Evolutionary conservation across 2,329 filamentous ascomycete genomes (phyloP).

Genomic region (Metarhizium guizhouense): DNA sequence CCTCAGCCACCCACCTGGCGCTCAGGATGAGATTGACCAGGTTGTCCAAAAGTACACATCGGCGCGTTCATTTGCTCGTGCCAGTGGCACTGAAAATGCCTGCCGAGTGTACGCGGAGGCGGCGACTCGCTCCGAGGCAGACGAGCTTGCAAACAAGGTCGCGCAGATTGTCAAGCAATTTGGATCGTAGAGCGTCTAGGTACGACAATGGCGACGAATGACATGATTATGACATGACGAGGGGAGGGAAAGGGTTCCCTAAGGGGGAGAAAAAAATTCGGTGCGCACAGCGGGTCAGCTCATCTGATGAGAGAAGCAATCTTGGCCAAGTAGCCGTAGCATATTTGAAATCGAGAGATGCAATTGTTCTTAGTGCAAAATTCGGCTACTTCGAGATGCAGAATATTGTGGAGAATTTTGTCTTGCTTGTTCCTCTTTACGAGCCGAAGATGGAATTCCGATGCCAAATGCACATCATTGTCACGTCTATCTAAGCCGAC

Average conservation of each 20-base stretch:
- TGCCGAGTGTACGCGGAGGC: constrained; percentile 95
- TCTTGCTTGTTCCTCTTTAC: no score
- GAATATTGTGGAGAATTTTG: no score
- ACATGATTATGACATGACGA: constrained; percentile 1
- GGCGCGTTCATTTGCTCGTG: constrained; percentile 82
- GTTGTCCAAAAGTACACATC: constrained; percentile 85
- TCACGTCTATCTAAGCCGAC: not conserved
- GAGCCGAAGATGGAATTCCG: not conserved
- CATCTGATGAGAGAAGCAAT: not conserved
- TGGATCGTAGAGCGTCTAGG: constrained; percentile 19
- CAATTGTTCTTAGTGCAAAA: not conserved
- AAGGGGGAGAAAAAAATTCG: not conserved
- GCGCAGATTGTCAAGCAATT: constrained; percentile 62
- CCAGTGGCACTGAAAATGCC: constrained; percentile 91
- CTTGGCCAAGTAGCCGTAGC: not conserved
- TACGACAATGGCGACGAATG: not conserved
- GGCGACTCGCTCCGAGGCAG: constrained; percentile 77
- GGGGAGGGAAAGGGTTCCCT: not conserved
- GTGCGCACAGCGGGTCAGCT: not conserved
- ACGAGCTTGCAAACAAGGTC: constrained; percentile 81
- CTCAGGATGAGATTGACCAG: constrained; percentile 79
- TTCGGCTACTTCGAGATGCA: no score
- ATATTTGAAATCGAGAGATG: not conserved
- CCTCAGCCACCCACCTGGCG: constrained; percentile 67
- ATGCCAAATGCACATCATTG: not conserved